Percentiles rank a stretch among this genome's conserved stretches.
phyloP scores from a whole-genome alignment of 1,284 basidiomycete species.

The Grifola frondosa region DNA sequence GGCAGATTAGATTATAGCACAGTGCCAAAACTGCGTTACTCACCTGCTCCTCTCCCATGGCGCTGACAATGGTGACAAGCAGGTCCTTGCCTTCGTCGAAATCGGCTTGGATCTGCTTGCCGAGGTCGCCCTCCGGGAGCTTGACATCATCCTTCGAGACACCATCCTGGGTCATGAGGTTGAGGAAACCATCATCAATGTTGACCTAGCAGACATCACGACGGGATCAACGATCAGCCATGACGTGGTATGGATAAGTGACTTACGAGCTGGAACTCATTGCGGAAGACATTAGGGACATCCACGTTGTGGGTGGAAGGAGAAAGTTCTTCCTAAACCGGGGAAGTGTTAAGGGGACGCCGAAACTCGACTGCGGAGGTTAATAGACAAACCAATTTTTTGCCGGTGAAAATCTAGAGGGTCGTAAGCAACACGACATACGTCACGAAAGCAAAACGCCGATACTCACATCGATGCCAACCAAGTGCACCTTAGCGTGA shows the following conservation, averaged over 20 bases:
- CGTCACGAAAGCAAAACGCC: conserved; percentile 6
- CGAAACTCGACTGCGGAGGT: conserved; percentile 4
- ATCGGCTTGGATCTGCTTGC: conserved; percentile 67
- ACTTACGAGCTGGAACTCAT: conserved; percentile 89
- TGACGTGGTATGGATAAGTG: not conserved
- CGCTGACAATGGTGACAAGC: conserved; percentile 85
- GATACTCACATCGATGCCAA: conserved; percentile 88
- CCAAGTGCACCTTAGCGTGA: conserved; percentile 98
- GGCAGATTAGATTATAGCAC: conserved; percentile 3
- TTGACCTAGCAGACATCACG: conserved; percentile 55
- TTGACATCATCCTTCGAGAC: conserved; percentile 93
- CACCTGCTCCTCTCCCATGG: conserved; percentile 92
- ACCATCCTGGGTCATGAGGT: conserved; percentile 89
- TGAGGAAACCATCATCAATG: conserved; percentile 91
- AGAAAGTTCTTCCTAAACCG: conserved; percentile 88
- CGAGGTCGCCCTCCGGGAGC: conserved; percentile 86
- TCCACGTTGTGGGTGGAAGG: conserved; percentile 99
- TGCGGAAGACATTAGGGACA: conserved; percentile 91
- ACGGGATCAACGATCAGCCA: not conserved
- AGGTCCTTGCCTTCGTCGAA: conserved; percentile 92
- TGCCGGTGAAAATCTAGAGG: conserved; percentile 90
- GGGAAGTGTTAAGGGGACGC: conserved; percentile 8
- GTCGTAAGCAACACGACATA: conserved; percentile 4
- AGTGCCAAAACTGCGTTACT: conserved; percentile 12
- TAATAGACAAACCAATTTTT: conserved; percentile 70